Base-by-base conservation (phyloP, 495 filamentous ascomycete species). In the Aspergillus hancockii region DNA sequence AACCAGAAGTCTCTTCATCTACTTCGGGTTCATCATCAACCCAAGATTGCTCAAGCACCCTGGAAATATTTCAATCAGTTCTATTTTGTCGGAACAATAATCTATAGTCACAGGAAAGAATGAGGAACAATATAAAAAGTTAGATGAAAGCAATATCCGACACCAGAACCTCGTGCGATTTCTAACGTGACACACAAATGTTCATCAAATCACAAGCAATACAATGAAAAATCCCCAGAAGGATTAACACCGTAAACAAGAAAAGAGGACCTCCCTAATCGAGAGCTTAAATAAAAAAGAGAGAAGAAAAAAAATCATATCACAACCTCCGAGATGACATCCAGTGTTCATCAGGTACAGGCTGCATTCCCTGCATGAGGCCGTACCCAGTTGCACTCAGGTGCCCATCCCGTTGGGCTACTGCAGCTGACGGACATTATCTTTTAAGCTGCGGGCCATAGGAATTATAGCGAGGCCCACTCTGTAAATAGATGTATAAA, bases 301-400 rank as follows among this genome's bases (percentile, higher is more conserved):
- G n/a, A n/a, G n/a, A 28, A 28, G 7, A 28, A 28, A 28, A 28
- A 28, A 28, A 28, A 3, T 60, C 54, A 41, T 60, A 53, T 64
- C 65, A 41, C 13, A 60, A 63, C 58, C 25, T 52, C 60, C 28
- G 40, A 56, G 62, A 43, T 19, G 50, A 31, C 36, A 31, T 34
- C 43, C 28, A n/a, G 19, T 50, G 53, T 41, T 28, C 45, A 25
- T 56, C 49, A 55, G 64, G 57, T 55, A 70, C 58, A 62, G 63
- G 71, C 65, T 59, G 64, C 65, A 73, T 71, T 74, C 47, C 69
- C 71, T 70, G 72, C 68, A 74, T 71, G 71, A 68, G 62, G 68
- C 71, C 67, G 64, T 59, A 60, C 56, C 69, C 50, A 58, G 58
- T 56, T 23, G 55, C 31, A 60, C 43, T 57, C 53, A 31, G 47